phyloP scores from a whole-genome alignment of 2,329 filamentous ascomycete species.

The Ilyonectria mors-panacis region DNA sequence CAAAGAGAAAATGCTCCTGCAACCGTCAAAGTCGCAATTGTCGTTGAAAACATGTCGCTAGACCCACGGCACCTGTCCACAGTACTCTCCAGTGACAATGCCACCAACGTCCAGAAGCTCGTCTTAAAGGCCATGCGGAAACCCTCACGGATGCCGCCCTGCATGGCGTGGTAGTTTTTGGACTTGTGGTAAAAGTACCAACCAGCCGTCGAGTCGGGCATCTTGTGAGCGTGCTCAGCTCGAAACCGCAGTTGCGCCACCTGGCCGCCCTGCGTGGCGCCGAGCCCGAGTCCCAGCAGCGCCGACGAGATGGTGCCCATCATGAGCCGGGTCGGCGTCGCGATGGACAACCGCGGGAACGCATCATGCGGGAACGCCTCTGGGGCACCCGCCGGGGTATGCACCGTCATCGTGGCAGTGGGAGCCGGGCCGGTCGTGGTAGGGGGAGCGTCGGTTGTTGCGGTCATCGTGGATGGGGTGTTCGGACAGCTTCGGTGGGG shows the following conservation, averaged over 20 bases:
- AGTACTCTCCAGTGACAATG: slow-evolving; percentile 87
- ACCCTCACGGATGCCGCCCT: slow-evolving; percentile 84
- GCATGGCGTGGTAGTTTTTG: slow-evolving; percentile 91
- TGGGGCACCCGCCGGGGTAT: slow-evolving; percentile 26
- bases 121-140: slow-evolving; percentile 80
- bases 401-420: slow-evolving; percentile 16
- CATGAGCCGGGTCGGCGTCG: slow-evolving; percentile 75
- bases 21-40: slow-evolving; percentile 85
- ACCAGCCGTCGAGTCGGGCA: slow-evolving; percentile 84
- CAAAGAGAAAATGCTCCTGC: slow-evolving; percentile 90
- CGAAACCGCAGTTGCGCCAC: slow-evolving; percentile 87
- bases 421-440: slow-evolving; percentile 37
- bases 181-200: slow-evolving; percentile 99
- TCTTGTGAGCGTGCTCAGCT: slow-evolving; percentile 95
- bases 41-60: slow-evolving; percentile 85
- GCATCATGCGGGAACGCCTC: slow-evolving; percentile 48
- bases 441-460: slow-evolving; percentile 26
- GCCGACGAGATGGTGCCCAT: slow-evolving; percentile 76
- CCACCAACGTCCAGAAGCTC: slow-evolving; percentile 80
- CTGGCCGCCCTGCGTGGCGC: slow-evolving; percentile 79
- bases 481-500: slow-evolving; percentile 36
- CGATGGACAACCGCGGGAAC: slow-evolving; percentile 71
- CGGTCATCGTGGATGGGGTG: slow-evolving; percentile 28
- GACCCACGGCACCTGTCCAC: slow-evolving; percentile 80
- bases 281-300: slow-evolving; percentile 78